Conservation (phyloP, 768 basidiomycete species). For the Dioszegia hungarica region DNA sequence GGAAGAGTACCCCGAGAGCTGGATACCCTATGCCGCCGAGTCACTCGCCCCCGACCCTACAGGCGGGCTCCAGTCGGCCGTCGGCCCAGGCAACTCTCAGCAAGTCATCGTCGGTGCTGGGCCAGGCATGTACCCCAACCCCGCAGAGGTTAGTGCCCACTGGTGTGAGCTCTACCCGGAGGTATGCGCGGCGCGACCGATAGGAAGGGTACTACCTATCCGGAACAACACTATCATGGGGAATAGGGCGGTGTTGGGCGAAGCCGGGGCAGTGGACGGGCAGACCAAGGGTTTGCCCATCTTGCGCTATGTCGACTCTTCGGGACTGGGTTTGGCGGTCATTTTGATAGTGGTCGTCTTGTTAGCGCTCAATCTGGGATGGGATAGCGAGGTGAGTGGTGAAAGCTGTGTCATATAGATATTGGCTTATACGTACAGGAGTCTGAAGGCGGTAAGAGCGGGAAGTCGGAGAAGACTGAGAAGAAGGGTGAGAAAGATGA, state of each 20-base stretch:
- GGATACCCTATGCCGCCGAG: conserved; percentile 17
- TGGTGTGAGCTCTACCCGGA: conserved; percentile 27
- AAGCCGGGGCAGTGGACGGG: background rate
- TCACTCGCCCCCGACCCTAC: background rate
- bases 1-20: conserved; percentile 9
- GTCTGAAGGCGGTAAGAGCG: background rate
- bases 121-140: conserved; percentile 8
- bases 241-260: background rate
- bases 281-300: background rate
- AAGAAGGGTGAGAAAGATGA: conserved; percentile 1
- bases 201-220: background rate
- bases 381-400: conserved; percentile 7
- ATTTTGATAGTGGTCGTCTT: conserved; percentile 17
- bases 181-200: conserved; percentile 7
- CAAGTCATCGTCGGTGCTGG: conserved; percentile 20
- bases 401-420: no score
- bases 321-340: conserved; percentile 21
- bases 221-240: background rate
- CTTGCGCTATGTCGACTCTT: conserved; percentile 13
- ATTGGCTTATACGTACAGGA: no score
- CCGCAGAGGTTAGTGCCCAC: conserved; percentile 11
- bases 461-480: background rate
- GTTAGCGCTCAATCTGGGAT: conserved; percentile 21
- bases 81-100: conserved; percentile 4
- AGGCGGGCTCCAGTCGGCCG: background rate